Conservation (phyloP, 1,284 basidiomycete genomes). For the Golubevia sp. region DNA sequence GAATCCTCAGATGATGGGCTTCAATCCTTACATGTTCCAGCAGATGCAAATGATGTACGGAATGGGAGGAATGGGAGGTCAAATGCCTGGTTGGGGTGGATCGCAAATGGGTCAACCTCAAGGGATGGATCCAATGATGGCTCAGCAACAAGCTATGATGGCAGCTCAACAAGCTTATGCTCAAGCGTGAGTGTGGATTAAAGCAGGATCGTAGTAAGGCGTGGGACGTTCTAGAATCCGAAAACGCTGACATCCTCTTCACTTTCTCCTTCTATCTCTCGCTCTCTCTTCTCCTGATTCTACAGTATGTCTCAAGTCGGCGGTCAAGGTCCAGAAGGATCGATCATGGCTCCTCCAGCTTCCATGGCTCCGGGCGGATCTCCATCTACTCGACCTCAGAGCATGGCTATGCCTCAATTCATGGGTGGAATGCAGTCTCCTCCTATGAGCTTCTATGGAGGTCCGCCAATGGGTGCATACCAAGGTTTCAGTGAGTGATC, state of each 20-base stretch:
- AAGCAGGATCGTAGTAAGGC: constrained; percentile 25
- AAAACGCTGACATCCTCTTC: too few relatives aligned
- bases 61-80: constrained; percentile 47
- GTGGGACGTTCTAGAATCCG: too few relatives aligned
- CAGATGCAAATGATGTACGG: constrained; percentile 20
- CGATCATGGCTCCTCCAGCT: background rate
- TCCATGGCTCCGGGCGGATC: too few relatives aligned
- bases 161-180: constrained; percentile 55
- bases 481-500: too few relatives aligned
- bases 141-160: constrained; percentile 51
- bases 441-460: too few relatives aligned
- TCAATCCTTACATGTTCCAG: constrained; percentile 19
- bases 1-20: constrained; percentile 39
- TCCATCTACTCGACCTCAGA: too few relatives aligned
- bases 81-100: constrained; percentile 25
- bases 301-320: constrained; percentile 14
- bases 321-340: background rate
- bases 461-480: too few relatives aligned
- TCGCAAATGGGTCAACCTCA: constrained; percentile 27
- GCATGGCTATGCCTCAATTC: too few relatives aligned
- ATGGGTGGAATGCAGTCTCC: too few relatives aligned
- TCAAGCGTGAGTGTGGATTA: constrained; percentile 29
- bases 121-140: constrained; percentile 31
- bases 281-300: constrained; percentile 16
- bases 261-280: constrained; percentile 13